phyloP scores from a whole-genome alignment of 2,329 filamentous ascomycete genomes.

The Lasiodiplodia hormozganensis region DNA sequence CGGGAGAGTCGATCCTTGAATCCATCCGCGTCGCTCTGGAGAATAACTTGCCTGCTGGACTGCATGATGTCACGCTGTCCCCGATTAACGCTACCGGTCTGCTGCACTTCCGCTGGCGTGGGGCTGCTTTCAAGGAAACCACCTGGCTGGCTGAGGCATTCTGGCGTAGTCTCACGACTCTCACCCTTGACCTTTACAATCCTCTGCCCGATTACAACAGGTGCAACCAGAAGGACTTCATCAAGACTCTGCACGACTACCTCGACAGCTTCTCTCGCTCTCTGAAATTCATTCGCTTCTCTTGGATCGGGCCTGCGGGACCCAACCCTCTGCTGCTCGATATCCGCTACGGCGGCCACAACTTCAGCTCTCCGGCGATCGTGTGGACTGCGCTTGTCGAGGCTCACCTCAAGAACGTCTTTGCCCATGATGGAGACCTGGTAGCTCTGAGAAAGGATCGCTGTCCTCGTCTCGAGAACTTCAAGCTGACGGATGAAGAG shows the following conservation, averaged over 20 bases:
- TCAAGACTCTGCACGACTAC: conserved; percentile 21
- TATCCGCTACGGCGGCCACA: conserved; percentile 1
- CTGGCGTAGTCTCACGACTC: conserved; percentile 6
- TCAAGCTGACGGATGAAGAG: neutral
- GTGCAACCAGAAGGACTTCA: conserved; percentile 16
- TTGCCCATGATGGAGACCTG: neutral
- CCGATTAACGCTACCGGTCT: conserved; percentile 23
- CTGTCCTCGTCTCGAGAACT: neutral
- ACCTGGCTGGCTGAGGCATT: conserved; percentile 2
- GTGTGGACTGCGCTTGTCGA: conserved; percentile 2
- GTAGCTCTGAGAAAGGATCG: neutral
- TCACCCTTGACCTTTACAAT: conserved; percentile 19
- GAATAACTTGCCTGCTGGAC: neutral
- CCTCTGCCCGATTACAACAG: neutral
- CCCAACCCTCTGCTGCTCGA: conserved; percentile 25
- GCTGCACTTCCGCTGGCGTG: conserved; percentile 17
- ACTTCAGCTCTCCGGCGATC: conserved; percentile 11
- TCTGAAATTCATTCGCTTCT: conserved; percentile 15
- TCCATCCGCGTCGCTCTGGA: conserved; percentile 25
- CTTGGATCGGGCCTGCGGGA: conserved; percentile 16
- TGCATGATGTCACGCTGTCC: conserved; percentile 7
- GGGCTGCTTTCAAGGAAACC: neutral
- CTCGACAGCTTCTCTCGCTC: conserved; percentile 17
- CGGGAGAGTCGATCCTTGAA: conserved; percentile 5
- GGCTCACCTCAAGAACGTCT: neutral